phyloP scores from a whole-genome alignment of 345 rosid genomes.

The Excoecaria agallocha region DNA sequence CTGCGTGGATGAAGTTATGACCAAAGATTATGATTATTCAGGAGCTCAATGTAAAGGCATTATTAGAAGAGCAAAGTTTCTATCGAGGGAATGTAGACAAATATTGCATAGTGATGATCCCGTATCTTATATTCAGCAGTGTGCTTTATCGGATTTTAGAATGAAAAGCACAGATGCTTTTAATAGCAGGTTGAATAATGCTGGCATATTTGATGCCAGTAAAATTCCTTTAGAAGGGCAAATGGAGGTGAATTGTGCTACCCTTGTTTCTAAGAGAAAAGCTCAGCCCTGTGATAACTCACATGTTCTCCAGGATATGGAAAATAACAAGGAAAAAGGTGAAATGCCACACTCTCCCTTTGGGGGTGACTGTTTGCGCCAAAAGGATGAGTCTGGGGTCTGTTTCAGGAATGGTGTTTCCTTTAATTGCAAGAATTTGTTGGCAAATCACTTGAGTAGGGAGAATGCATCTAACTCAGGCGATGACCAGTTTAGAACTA shows the following conservation, averaged over 20 bases:
- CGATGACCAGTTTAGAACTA: slow-evolving; percentile 18
- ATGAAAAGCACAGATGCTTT: slow-evolving; percentile 19
- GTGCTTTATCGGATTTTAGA: slow-evolving; percentile 27
- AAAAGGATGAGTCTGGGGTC: slow-evolving; percentile 22
- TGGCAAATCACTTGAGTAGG: slow-evolving; percentile 13
- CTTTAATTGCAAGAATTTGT: slow-evolving; percentile 6
- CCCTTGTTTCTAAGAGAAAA: slow-evolving; percentile 21
- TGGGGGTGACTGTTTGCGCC: slow-evolving; percentile 21
- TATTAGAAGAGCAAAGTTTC: slow-evolving; percentile 37
- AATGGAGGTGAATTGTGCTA: slow-evolving; percentile 21
- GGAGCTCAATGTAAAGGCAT: slow-evolving; percentile 25
- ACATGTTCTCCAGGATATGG: neutral
- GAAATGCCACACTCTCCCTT: slow-evolving; percentile 15
- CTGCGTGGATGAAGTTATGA: slow-evolving; percentile 31
- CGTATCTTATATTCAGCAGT: slow-evolving; percentile 44
- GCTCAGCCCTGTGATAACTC: slow-evolving; percentile 17
- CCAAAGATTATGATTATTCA: slow-evolving; percentile 18
- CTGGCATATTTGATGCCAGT: slow-evolving; percentile 8
- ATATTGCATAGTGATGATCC: slow-evolving; percentile 64
- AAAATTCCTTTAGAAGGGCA: slow-evolving; percentile 25
- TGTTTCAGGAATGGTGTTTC: slow-evolving; percentile 14
- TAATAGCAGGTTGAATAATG: slow-evolving; percentile 14
- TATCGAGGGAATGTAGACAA: slow-evolving; percentile 51
- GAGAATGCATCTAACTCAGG: slow-evolving; percentile 21
- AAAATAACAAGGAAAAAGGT: neutral